phyloP scores from a whole-genome alignment of 2,329 filamentous ascomycete species.

The Claviceps sp. region DNA sequence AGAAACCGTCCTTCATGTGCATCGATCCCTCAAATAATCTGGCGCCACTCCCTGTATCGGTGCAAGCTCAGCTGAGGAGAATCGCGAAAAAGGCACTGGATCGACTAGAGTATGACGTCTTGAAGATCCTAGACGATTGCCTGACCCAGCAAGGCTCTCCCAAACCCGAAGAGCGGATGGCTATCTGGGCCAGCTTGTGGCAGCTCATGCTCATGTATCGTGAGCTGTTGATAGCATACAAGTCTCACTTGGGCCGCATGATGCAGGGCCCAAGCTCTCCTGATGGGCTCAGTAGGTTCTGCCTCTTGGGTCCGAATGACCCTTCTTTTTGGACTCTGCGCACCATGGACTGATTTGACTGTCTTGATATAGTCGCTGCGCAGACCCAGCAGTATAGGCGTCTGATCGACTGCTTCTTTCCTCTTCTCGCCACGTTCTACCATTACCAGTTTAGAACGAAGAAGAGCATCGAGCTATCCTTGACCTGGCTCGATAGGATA shows the following conservation, averaged over 20 bases:
- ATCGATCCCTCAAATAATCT: slow-evolving; percentile 24
- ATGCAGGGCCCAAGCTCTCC: slow-evolving; percentile 11
- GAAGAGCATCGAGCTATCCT: slow-evolving; percentile 25
- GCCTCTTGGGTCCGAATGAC: background rate
- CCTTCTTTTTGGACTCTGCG: background rate
- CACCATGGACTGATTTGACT: slow-evolving; percentile 1
- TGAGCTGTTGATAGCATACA: slow-evolving; percentile 23
- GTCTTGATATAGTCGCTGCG: slow-evolving; percentile 6
- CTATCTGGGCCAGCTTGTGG: slow-evolving; percentile 36
- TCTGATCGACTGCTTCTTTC: slow-evolving; percentile 21
- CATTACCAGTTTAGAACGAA: slow-evolving; percentile 28
- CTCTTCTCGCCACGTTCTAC: slow-evolving; percentile 25
- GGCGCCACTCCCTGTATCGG: slow-evolving; percentile 23
- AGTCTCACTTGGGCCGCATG: slow-evolving; percentile 15
- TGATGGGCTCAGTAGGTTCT: slow-evolving; percentile 8
- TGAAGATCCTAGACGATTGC: slow-evolving; percentile 26
- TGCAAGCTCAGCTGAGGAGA: slow-evolving; percentile 26
- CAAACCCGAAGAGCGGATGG: slow-evolving; percentile 25
- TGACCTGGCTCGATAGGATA: slow-evolving; percentile 23
- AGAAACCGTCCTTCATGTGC: slow-evolving; percentile 28
- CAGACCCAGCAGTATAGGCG: slow-evolving; percentile 13
- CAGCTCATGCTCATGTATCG: slow-evolving; percentile 35
- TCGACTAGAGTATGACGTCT: slow-evolving; percentile 24
- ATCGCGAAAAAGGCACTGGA: slow-evolving; percentile 25
- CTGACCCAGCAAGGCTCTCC: slow-evolving; percentile 25